Conservation (phyloP, 371 early-diverging fungal species). For the Actinomortierella ambigua region DNA sequence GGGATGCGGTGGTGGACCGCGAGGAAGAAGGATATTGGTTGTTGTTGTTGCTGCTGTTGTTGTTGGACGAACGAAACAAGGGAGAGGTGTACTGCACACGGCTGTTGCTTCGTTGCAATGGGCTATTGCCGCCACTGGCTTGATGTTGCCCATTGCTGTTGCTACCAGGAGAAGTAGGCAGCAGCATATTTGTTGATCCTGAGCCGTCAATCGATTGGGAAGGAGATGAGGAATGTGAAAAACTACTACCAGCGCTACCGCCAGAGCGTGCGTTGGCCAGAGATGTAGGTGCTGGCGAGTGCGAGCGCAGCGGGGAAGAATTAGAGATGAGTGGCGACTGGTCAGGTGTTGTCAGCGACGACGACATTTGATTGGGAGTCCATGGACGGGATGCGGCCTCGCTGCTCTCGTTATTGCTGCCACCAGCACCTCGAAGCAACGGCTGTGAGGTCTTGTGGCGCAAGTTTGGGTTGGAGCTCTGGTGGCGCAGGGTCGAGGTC, state of each 20-base stretch:
- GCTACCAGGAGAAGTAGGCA: no score
- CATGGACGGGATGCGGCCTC: neutral
- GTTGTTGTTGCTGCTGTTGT: slow-evolving; percentile 14
- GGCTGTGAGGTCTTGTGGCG: no score
- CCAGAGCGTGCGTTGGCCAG: neutral
- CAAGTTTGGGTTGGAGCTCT: no score
- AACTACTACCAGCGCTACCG: neutral
- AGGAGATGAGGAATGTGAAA: slow-evolving; percentile 5
- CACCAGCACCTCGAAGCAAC: no score
- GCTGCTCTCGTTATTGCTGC: slow-evolving; percentile 9
- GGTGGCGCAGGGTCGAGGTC: neutral
- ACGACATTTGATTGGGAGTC: slow-evolving; percentile 1
- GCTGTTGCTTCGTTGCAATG: slow-evolving; percentile 33
- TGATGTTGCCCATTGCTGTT: no score
- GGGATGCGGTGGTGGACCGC: no score
- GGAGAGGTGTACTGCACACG: slow-evolving; percentile 36
- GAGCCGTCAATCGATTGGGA: no score
- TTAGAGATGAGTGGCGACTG: slow-evolving; percentile 5
- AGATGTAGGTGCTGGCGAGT: neutral
- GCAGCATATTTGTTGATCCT: no score
- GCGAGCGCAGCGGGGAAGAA: slow-evolving; percentile 8
- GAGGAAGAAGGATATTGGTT: slow-evolving; percentile 10
- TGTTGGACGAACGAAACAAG: slow-evolving; percentile 33
- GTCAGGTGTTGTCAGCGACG: neutral
- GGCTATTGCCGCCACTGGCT: neutral